Conservation (phyloP, 1,284 basidiomycete genomes). For the Pseudozyma hubeiensis region DNA sequence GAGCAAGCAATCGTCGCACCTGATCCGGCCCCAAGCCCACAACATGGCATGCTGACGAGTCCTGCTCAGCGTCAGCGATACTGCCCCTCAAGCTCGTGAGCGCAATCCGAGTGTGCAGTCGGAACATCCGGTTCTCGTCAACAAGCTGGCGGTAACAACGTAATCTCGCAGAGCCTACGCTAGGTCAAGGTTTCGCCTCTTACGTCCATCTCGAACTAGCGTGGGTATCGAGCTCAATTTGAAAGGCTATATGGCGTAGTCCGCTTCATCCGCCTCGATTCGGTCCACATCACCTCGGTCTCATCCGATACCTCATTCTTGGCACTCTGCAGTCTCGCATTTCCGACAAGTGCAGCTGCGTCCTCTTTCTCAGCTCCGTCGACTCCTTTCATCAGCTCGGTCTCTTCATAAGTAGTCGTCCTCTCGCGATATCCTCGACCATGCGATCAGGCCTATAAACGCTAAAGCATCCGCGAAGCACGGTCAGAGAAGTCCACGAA, state of each 20-base stretch:
- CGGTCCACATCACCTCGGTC: constrained; percentile 1
- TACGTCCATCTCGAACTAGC: constrained; percentile 7
- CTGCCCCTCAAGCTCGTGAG: not conserved
- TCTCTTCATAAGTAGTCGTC: not conserved
- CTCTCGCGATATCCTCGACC: not conserved
- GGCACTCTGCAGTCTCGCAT: not conserved
- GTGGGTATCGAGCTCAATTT: constrained; percentile 3
- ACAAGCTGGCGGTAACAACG: constrained; percentile 1
- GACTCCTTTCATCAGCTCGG: not conserved
- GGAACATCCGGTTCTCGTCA: not conserved
- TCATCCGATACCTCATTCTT: constrained; percentile 11
- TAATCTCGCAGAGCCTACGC: not conserved
- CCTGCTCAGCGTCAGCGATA: not conserved
- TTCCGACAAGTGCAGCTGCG: constrained; percentile 1
- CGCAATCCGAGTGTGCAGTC: not conserved
- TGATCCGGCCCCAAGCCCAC: not conserved
- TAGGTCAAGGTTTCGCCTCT: not conserved
- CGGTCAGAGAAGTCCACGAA: not conserved
- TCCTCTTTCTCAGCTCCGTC: constrained; percentile 1
- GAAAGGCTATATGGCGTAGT: constrained; percentile 3
- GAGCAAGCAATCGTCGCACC: not conserved
- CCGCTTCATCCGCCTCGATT: constrained; percentile 16
- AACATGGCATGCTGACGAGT: not conserved
- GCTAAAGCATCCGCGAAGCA: constrained; percentile 15
- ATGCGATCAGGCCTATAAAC: constrained; percentile 4